Percentiles rank a stretch among this genome's conserved stretches.
These are phyloP conservation scores for Beauveria rudraprayagi DNA, from an alignment of 2,329 filamentous ascomycete species.

Conservation along the genomic window DNA sequence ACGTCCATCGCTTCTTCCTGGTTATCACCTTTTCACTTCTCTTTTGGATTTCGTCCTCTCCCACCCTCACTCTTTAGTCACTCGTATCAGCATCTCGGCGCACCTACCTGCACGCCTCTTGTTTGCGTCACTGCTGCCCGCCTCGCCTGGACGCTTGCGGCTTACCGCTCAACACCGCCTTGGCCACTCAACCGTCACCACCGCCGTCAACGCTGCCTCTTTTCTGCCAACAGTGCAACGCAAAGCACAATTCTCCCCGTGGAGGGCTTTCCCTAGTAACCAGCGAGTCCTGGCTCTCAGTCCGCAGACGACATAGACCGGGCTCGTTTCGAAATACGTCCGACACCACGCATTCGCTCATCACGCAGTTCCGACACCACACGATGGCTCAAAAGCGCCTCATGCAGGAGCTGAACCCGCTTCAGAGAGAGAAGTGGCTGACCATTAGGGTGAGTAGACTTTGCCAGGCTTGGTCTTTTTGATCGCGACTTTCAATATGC, in stretches of 20 bases:
- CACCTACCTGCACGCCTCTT: not conserved
- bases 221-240: not conserved
- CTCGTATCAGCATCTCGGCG: not conserved
- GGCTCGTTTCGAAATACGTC: not conserved
- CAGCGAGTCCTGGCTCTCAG: not conserved
- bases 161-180: conserved; percentile 1
- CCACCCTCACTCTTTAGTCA: not conserved
- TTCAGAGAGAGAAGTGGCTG: conserved; percentile 89
- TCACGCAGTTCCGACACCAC: conserved; percentile 1
- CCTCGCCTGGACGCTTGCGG: not conserved
- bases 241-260: not conserved
- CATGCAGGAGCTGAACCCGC: conserved; percentile 76
- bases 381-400: conserved; percentile 61
- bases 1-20: not conserved
- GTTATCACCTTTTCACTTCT: not conserved
- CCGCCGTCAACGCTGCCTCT: not conserved
- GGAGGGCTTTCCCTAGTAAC: not conserved
- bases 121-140: not conserved
- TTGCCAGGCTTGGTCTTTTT: not conserved
- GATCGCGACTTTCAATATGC: not conserved
- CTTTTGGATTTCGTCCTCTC: not conserved
- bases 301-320: not conserved
- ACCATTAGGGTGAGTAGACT: conserved; percentile 64
- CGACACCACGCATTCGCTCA: not conserved
- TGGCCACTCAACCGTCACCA: not conserved